Evolutionary conservation across 441 rosid genomes (phyloP).

Genomic region (Gossypium davidsonii): DNA sequence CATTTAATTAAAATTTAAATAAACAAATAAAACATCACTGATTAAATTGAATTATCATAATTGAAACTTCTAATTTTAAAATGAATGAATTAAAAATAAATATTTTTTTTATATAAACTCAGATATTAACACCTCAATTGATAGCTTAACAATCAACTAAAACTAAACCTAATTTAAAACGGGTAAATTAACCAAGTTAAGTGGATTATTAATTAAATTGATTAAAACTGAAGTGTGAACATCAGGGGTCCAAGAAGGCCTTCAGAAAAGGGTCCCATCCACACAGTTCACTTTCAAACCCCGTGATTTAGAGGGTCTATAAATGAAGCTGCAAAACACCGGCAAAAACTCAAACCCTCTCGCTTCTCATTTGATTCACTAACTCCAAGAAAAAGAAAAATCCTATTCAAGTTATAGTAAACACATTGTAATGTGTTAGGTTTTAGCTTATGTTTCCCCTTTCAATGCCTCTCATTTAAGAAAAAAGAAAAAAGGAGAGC

Average conservation of each 20-base stretch:
- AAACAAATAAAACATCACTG: no score
- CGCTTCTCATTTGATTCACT: neutral
- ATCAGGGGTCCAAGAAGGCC: neutral
- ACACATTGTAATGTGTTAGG: neutral
- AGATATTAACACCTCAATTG: no score
- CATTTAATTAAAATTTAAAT: no score
- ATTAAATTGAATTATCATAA: no score
- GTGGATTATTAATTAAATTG: neutral
- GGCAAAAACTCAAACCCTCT: conserved; percentile 4
- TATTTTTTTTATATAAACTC: no score
- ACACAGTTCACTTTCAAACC: neutral
- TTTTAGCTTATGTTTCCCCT: conserved; percentile 1
- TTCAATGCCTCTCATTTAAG: neutral
- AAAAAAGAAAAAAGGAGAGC: neutral
- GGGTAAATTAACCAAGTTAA: neutral
- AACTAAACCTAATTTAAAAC: neutral
- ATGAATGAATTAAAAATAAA: no score
- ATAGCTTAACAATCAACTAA: no score
- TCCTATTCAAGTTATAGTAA: neutral
- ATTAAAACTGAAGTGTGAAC: neutral
- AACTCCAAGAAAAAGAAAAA: neutral
- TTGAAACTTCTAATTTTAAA: no score
- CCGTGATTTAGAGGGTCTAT: conserved; percentile 27
- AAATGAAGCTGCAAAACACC: conserved; percentile 43
- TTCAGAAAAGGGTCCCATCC: conserved; percentile 16